These are phyloP conservation scores for Aspergillus sp. DNA, from an alignment of 2,329 filamentous ascomycete genomes.

Conservation along the genomic window DNA sequence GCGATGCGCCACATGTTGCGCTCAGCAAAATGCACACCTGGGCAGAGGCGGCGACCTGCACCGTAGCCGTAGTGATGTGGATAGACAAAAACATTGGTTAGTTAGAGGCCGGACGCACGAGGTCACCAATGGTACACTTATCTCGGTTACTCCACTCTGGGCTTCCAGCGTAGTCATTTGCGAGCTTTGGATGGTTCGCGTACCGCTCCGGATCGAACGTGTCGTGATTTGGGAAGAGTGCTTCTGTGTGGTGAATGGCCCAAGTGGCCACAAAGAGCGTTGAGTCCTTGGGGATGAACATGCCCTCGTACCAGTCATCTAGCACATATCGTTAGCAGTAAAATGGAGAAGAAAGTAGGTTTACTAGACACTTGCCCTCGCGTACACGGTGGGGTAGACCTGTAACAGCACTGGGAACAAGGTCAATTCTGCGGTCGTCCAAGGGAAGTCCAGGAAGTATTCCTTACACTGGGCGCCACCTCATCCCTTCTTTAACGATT, in stretches of 20 bases:
- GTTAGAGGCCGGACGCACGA: neutral
- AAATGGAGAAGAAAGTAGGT: neutral
- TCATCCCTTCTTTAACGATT: constrained; percentile 62
- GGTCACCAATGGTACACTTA: neutral
- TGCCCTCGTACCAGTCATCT: constrained; percentile 49
- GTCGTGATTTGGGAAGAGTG: constrained; percentile 30
- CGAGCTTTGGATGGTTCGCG: constrained; percentile 33
- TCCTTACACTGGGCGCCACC: constrained; percentile 59
- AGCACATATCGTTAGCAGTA: neutral
- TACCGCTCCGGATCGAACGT: constrained; percentile 39
- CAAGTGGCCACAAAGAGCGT: constrained; percentile 55
- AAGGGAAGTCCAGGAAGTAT: constrained; percentile 45
- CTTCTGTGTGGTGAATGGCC: constrained; percentile 46
- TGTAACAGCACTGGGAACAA: neutral
- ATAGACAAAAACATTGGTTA: neutral
- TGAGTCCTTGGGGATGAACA: constrained; percentile 52
- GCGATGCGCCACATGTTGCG: constrained; percentile 34
- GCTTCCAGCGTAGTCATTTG: constrained; percentile 42
- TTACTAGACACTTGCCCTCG: neutral
- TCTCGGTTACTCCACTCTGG: constrained; percentile 43
- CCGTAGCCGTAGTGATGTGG: constrained; percentile 27
- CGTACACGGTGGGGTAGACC: neutral
- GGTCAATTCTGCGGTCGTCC: constrained; percentile 43
- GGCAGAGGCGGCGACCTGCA: constrained; percentile 37
- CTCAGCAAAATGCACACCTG: constrained; percentile 40